phyloP scores from a whole-genome alignment of 345 rosid genomes.

The Boechera retrofracta region DNA sequence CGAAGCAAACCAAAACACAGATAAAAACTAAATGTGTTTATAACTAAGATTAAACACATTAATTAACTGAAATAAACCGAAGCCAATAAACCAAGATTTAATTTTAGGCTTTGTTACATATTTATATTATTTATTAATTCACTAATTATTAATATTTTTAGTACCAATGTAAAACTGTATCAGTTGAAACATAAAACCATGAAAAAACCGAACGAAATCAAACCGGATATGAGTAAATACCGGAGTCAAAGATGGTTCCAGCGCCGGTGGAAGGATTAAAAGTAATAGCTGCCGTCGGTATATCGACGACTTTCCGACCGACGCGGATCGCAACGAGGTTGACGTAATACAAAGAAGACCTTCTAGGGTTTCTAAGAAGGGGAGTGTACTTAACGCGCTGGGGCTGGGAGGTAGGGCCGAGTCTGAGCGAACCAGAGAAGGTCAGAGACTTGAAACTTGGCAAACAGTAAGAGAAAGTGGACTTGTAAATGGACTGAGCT shows the following conservation, averaged over 20 bases:
- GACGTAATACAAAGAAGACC: conserved; percentile 83
- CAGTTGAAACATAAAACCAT: neutral
- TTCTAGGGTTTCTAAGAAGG: conserved; percentile 71
- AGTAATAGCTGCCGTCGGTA: conserved; percentile 72
- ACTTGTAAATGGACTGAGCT: conserved; percentile 69
- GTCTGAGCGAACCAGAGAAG: conserved; percentile 84
- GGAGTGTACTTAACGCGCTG: conserved; percentile 69
- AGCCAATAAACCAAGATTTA: neutral
- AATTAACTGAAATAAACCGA: neutral
- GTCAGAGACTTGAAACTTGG: conserved; percentile 72
- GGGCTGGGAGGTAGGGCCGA: conserved; percentile 88
- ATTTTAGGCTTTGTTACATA: neutral
- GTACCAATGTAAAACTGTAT: neutral
- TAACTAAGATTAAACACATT: neutral
- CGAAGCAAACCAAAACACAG: neutral
- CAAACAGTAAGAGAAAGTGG: conserved; percentile 90
- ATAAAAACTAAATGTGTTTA: neutral
- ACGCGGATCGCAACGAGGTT: conserved; percentile 70
- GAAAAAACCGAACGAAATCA: neutral
- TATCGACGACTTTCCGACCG: conserved; percentile 61
- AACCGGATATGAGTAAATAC: conserved; percentile 42
- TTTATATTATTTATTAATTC: too few relatives aligned
- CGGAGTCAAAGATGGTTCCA: conserved; percentile 92
- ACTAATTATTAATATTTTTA: too few relatives aligned
- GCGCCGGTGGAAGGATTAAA: conserved; percentile 84